Evolutionary conservation across 148 eudicot genomes (phyloP).

Genomic region (Rhododendron molle): DNA sequence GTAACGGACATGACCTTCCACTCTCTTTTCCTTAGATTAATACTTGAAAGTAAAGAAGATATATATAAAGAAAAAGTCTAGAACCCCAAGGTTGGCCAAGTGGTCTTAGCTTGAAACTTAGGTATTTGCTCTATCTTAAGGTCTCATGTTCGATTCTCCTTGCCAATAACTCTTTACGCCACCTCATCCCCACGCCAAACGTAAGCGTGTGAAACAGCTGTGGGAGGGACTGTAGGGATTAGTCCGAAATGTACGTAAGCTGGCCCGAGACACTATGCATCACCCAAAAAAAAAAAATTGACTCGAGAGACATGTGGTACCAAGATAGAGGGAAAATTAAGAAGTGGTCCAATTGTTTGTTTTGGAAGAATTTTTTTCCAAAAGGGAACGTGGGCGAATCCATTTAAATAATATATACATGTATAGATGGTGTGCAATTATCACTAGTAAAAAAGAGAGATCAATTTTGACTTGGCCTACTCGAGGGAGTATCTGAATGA

Average conservation of each 20-base stretch:
- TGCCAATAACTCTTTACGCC: fast-evolving
- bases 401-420: neutral
- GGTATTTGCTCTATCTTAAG: too few species aligned
- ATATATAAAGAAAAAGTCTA: too few species aligned
- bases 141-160: fast-evolving
- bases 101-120: too few species aligned
- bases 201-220: too few species aligned
- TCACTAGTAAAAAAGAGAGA: neutral
- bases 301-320: neutral
- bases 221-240: too few species aligned
- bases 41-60: neutral
- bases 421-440: neutral
- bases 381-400: neutral
- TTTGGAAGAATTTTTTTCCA: neutral
- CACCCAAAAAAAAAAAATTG: neutral
- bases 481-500: neutral
- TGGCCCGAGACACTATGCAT: too few species aligned
- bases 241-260: too few species aligned
- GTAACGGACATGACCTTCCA: neutral
- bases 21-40: neutral
- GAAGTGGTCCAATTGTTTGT: neutral
- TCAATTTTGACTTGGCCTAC: neutral
- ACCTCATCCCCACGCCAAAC: too few species aligned
- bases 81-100: too few species aligned
- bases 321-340: neutral